A percentile compares a stretch with the other conserved stretches of the same genome.
phyloP scores from a whole-genome alignment of 176 grass and related monocot genomes.

The Carex scoparia region DNA sequence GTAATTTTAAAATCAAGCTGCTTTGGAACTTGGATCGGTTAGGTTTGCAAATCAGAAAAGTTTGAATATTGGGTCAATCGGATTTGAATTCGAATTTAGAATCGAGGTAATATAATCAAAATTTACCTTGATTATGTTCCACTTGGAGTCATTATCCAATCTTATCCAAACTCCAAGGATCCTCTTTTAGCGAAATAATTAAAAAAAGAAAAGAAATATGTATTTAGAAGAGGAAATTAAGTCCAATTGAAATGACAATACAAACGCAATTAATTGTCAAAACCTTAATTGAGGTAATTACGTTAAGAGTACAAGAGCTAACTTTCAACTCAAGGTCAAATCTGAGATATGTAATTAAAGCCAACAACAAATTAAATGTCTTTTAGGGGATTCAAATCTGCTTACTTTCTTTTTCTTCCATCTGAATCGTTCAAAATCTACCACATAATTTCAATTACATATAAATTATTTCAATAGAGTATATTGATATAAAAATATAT shows the following conservation, averaged over 20 bases:
- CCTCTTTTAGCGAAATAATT: neutral
- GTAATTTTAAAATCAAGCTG: neutral
- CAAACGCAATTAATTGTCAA: neutral
- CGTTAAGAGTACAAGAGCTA: neutral
- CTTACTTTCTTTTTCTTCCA: too few relatives aligned
- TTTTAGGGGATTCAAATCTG: too few relatives aligned
- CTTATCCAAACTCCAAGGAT: neutral
- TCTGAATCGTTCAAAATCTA: too few relatives aligned
- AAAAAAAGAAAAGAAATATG: neutral
- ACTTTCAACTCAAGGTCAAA: neutral
- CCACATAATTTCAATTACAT: too few relatives aligned
- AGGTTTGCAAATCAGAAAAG: too few relatives aligned
- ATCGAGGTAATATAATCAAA: neutral
- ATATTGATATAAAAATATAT: too few relatives aligned
- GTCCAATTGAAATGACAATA: neutral
- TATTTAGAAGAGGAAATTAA: neutral
- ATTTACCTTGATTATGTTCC: neutral
- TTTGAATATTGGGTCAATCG: too few relatives aligned
- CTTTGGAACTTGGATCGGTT: too few relatives aligned
- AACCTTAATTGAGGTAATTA: neutral
- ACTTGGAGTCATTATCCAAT: neutral
- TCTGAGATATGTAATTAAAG: neutral
- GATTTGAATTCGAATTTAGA: neutral
- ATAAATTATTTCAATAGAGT: too few relatives aligned
- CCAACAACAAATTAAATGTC: neutral